Base-by-base conservation (phyloP, 139 green algal species). In the Coelastrella sp. region DNA sequence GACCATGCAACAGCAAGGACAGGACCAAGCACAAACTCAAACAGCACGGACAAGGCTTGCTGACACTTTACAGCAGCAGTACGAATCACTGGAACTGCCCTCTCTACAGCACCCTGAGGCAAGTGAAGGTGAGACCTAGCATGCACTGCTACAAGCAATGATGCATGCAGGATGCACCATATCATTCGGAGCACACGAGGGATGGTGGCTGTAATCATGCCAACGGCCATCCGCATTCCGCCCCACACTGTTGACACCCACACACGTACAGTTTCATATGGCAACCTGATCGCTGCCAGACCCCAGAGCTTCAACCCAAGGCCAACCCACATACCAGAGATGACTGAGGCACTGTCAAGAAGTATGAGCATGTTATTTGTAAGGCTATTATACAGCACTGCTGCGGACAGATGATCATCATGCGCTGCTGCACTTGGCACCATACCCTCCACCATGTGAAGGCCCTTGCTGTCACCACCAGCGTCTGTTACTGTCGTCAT, bases 271-370 rank as follows among this genome's bases (percentile, higher is more conserved):
- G 64, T 43, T 23, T 41, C 64, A 3, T 73, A 43, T 25, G 34
- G 64, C n/a, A 48, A 7, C n/a, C 64, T 43, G 53, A 64, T 27
- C 6, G 53, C 30, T 43, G 32, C 64, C 43, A 43, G 64, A 21
- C 64, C 64, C 64, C 64, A 73, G 34, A 73, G 27, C 27, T 73
- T 73, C 13, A 73, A 15, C 13, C 64, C 64, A 7, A 73, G 4
- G 19, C 64, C 64, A n/a, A 73, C n/a, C 64, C 64, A 73, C 64
- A 73, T 41, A 21, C 64, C 64, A 48, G 64, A 41, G 2, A 73
- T 41, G 5, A 73, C 34, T 25, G 64, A 41, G 8, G 25, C 6
- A 43, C 34, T 43, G 25, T 73, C 64, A 32, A 63, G 19, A 21
- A 11, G 41, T 25, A 23, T 17, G 23, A 23, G 2, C 21, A 30